Base-by-base conservation (phyloP, 176 grass and related monocot genomes). In the Ensete glaucum region DNA sequence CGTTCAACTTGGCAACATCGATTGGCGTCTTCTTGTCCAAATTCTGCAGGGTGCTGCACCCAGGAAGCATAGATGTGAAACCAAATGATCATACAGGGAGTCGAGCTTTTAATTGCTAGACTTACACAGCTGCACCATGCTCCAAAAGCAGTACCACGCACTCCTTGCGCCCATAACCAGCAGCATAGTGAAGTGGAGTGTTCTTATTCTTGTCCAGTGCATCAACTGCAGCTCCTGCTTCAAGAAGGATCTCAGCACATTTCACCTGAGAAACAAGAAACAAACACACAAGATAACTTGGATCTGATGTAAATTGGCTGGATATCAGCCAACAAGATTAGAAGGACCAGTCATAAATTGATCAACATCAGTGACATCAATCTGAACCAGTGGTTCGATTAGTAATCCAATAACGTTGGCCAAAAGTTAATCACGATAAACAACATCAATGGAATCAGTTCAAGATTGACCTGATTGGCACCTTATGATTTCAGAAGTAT, bases 111-210 rank as follows among this genome's bases (percentile, higher is more conserved):
- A 8, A 26, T 50, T 8, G 1, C 11, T n/a, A 9, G 27, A 69
- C 67, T 69, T 69, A 69, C 67, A 69, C 67, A 49, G 67, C 67
- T n/a, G 67, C 67, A 8, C 67, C 67, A 69, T 69, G 27, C 67
- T 69, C 29, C 67, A 69, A n/a, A 69, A 69, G 67, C 16, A 69
- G 15, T 8, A 5, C 34, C 3, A 69, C 67, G 50, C 67, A 69
- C 15, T 69, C 67, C 67, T 69, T 69, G 67, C 67, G 67, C 29
- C 67, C 67, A n/a, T 69, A 69, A 49, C 67, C 67, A 69, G 67
- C 67, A 50, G 67, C 67, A n/a, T 69, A 69, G 16, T 69, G 67
- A n/a, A 69, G 67, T 0, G 67, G 67, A 19, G 67, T 69, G 19
- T 69, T 69, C 67, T 69, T 70, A 16, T 70, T 70, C 67, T 70